Conservation (phyloP, 768 basidiomycete species). For the Lepiota subincarnata region DNA sequence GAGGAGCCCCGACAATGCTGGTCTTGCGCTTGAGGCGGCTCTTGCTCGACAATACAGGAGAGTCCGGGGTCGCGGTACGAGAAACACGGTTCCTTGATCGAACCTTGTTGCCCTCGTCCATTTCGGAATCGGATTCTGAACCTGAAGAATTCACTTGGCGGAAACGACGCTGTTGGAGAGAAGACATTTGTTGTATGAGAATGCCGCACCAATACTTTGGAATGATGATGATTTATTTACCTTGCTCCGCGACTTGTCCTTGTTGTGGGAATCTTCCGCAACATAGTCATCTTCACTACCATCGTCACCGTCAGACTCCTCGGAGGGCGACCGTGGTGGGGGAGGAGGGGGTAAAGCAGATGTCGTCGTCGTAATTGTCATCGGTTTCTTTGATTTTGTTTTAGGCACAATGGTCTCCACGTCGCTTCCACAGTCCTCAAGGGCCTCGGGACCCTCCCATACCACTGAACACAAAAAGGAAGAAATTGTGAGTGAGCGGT, state of each 20-base stretch:
- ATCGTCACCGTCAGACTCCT: constrained; percentile 46
- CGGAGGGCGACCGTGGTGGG: constrained; percentile 19
- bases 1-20: constrained; percentile 22
- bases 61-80: constrained; percentile 24
- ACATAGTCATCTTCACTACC: constrained; percentile 75
- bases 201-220: not conserved
- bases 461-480: constrained; percentile 42
- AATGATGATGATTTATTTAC: constrained; percentile 27
- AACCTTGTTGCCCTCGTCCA: constrained; percentile 28
- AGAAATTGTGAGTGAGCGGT: constrained; percentile 15
- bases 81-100: constrained; percentile 20
- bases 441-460: constrained; percentile 66
- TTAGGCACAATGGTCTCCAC: constrained; percentile 23
- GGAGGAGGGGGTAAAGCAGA: not conserved
- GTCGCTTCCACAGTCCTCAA: constrained; percentile 40
- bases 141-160: not conserved
- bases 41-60: constrained; percentile 26
- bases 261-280: constrained; percentile 35
- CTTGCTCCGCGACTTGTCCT: constrained; percentile 34
- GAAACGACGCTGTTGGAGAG: constrained; percentile 1
- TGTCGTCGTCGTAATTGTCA: constrained; percentile 15
- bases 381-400: constrained; percentile 26
- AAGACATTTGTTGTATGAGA: not conserved
- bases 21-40: constrained; percentile 53
- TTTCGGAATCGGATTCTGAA: constrained; percentile 38